Evolutionary conservation across 2,329 filamentous ascomycete genomes (phyloP), one percentile per base, ranked within the genome.

Genomic region (Gaeumannomyces tritici): DNA sequence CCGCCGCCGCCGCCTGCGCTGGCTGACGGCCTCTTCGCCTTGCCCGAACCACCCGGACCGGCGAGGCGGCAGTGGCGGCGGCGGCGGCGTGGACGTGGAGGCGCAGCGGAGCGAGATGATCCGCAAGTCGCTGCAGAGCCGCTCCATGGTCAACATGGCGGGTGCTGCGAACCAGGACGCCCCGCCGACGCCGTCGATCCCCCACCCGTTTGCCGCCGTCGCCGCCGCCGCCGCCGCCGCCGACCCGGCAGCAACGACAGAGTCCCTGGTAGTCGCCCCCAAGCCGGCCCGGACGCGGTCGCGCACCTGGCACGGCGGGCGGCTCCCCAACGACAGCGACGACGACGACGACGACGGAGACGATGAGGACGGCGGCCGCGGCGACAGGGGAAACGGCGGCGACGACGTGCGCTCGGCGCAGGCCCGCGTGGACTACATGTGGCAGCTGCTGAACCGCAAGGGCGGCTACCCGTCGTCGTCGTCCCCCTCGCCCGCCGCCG

Each of bases 31-130:
- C 5, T 9, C 42, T 11, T n/a, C 42, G 42, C 42, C 42, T n/a
- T 51, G 3, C 42, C 42, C n/a, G 42, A n/a, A n/a, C 18, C 11
- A n/a, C 18, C 11, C 42, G 21, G 42, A n/a, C 21, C 18, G 42
- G 1, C 21, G n/a, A n/a, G 42, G 4, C 12, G 21, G 42, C 42
- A 18, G 21, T 3, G 2, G 42, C 8, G 18, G 21, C 29, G 66
- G 70, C 31, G 62, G 66, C 21, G 21, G 42, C 42, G 67, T 72
- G 28, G 69, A 75, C 42, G 71, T 73, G 47, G 77, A 80, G 63
- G 62, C 69, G 27, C 72, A 77, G 63, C 70, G 77, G 13, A 66
- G 68, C 31, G 70, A 68, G 55, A 77, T 79, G 67, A 79, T 80
- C 62, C 73, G 73, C 60, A 80, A 80, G 67, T 78, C 76, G 2